These are phyloP conservation scores for Penicillium freii DNA, from an alignment of 2,329 filamentous ascomycete species.

Conservation along the genomic window DNA sequence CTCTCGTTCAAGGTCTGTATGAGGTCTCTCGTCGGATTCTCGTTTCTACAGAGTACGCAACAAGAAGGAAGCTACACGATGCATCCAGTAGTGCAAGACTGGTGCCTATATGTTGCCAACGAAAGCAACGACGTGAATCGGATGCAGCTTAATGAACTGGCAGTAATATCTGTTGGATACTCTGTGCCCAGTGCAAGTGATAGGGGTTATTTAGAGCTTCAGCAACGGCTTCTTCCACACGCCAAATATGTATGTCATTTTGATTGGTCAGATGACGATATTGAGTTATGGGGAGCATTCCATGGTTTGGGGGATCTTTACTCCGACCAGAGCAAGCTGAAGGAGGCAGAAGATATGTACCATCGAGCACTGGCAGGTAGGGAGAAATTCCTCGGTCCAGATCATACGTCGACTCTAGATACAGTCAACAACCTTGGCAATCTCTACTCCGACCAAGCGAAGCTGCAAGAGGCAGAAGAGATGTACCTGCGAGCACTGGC, in stretches of 20 bases:
- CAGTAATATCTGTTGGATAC: constrained; percentile 19
- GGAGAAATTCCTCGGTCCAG: constrained; percentile 16
- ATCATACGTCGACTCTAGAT: constrained; percentile 10
- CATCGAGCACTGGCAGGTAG: constrained; percentile 12
- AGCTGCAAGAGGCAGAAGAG: constrained; percentile 20
- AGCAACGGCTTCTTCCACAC: constrained; percentile 22
- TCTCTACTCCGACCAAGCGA: neutral
- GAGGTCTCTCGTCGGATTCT: constrained; percentile 26
- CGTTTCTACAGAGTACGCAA: constrained; percentile 26
- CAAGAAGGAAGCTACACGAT: constrained; percentile 28
- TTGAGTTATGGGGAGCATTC: constrained; percentile 10
- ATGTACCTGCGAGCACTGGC: constrained; percentile 16
- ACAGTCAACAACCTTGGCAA: constrained; percentile 12
- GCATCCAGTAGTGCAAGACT: constrained; percentile 30
- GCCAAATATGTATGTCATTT: constrained; percentile 11
- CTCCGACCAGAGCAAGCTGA: constrained; percentile 13
- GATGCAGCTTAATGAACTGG: constrained; percentile 10
- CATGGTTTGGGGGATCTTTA: constrained; percentile 19
- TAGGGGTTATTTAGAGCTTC: constrained; percentile 12
- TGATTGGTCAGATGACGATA: neutral
- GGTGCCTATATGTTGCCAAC: constrained; percentile 16
- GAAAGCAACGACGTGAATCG: constrained; percentile 2
- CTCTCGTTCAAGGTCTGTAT: constrained; percentile 23
- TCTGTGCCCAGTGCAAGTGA: constrained; percentile 1
- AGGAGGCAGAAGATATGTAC: constrained; percentile 22